These are phyloP conservation scores for Verticillium isaacii DNA, from an alignment of 2,329 filamentous ascomycete genomes.

Conservation along the genomic window DNA sequence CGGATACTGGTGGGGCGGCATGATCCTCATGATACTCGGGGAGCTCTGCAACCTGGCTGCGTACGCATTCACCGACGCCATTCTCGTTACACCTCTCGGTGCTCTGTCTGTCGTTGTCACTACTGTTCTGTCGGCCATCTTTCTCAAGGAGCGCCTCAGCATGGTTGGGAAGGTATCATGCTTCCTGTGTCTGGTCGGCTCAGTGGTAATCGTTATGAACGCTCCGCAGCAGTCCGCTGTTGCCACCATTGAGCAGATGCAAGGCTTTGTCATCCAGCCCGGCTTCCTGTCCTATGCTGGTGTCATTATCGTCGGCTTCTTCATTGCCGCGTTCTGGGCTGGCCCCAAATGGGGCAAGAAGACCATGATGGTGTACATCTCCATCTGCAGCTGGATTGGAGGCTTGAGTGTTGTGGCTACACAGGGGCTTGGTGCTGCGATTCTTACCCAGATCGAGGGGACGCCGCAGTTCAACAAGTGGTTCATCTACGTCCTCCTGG, in stretches of 20 bases:
- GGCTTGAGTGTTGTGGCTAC: slow-evolving; percentile 93
- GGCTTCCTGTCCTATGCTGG: slow-evolving; percentile 84
- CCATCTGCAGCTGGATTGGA: slow-evolving; percentile 91
- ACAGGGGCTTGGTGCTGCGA: slow-evolving; percentile 86
- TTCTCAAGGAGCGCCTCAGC: slow-evolving; percentile 90
- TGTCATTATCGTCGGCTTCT: slow-evolving; percentile 69
- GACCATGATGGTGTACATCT: slow-evolving; percentile 96
- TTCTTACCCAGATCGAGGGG: slow-evolving; percentile 79
- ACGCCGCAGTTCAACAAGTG: slow-evolving; percentile 91
- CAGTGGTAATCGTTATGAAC: slow-evolving; percentile 91
- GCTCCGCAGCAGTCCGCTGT: slow-evolving; percentile 84
- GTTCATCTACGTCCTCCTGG: slow-evolving; percentile 89
- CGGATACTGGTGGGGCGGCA: slow-evolving; percentile 88
- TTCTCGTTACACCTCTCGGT: slow-evolving; percentile 87
- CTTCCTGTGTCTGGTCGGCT: slow-evolving; percentile 90
- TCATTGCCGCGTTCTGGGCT: slow-evolving; percentile 71
- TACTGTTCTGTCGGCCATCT: slow-evolving; percentile 86
- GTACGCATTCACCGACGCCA: slow-evolving; percentile 94
- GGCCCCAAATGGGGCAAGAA: slow-evolving; percentile 90
- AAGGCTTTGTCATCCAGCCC: slow-evolving; percentile 77
- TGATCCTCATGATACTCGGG: slow-evolving; percentile 94
- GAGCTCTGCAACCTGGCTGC: slow-evolving; percentile 97
- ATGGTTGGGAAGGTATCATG: slow-evolving; percentile 95
- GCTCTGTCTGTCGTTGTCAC: slow-evolving; percentile 90
- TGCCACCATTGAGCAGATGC: slow-evolving; percentile 85